Evolutionary conservation across 2,329 filamentous ascomycete genomes (phyloP).

Genomic region (Diaporthe citriasiana): DNA sequence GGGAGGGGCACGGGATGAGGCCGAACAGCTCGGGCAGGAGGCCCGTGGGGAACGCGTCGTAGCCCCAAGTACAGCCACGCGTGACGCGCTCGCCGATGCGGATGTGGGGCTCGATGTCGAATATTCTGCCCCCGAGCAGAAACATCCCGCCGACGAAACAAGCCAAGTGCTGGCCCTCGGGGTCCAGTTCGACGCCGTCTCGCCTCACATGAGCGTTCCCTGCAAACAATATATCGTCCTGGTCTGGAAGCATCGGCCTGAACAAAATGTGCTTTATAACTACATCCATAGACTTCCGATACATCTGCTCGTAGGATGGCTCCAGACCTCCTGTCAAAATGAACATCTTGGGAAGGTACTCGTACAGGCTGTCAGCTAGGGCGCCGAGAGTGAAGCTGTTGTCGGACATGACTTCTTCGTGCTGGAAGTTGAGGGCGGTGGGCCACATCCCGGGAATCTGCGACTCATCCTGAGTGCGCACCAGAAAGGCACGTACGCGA

Average conservation of each 20-base stretch:
- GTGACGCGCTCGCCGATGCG: constrained; percentile 63
- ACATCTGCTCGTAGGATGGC: constrained; percentile 74
- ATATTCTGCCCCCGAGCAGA: constrained; percentile 60
- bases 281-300: constrained; percentile 70
- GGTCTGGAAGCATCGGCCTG: constrained; percentile 74
- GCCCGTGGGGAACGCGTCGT: constrained; percentile 66
- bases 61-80: constrained; percentile 71
- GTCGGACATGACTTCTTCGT: constrained; percentile 57
- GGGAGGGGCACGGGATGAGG: constrained; percentile 58
- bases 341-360: constrained; percentile 74
- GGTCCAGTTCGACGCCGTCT: constrained; percentile 48
- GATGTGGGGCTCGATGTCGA: constrained; percentile 61
- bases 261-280: constrained; percentile 76
- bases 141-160: constrained; percentile 67
- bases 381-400: constrained; percentile 66
- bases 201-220: constrained; percentile 54
- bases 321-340: constrained; percentile 75
- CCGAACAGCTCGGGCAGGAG: constrained; percentile 71
- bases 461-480: constrained; percentile 76
- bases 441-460: constrained; percentile 85
- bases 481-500: constrained; percentile 76
- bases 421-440: constrained; percentile 70
- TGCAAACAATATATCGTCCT: constrained; percentile 74
- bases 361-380: constrained; percentile 69
- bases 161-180: constrained; percentile 58